phyloP scores from a whole-genome alignment of 208 protist species.

The Trypanosoma brucei region DNA sequence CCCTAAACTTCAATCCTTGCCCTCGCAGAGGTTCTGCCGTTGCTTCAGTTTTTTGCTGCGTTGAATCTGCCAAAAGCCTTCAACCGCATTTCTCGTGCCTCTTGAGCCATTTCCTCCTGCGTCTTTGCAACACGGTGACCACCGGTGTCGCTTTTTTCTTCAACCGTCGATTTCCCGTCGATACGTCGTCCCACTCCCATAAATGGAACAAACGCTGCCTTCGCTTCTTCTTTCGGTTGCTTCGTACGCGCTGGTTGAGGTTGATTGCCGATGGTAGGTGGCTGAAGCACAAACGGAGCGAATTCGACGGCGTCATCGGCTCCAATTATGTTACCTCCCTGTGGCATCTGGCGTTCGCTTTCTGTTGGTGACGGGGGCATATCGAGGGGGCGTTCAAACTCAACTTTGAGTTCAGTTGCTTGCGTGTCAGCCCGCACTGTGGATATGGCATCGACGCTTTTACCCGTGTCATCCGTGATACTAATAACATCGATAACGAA shows the following conservation, averaged over 20 bases:
- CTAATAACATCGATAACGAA: slow-evolving; percentile 89
- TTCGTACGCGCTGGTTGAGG: neutral
- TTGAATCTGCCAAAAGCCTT: slow-evolving; percentile 26
- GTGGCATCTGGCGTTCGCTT: slow-evolving; percentile 12
- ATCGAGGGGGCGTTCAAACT: slow-evolving; percentile 91
- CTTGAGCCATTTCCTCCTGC: slow-evolving; percentile 15
- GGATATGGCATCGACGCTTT: slow-evolving; percentile 70
- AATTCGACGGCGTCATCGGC: slow-evolving; percentile 47
- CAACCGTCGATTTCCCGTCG: slow-evolving; percentile 4
- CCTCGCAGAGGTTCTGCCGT: too few species aligned
- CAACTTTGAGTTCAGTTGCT: slow-evolving; percentile 90
- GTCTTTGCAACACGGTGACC: slow-evolving; percentile 10
- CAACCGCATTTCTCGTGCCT: slow-evolving; percentile 35
- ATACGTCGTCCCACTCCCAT: slow-evolving; percentile 17
- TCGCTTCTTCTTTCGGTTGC: slow-evolving; percentile 5
- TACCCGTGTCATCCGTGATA: slow-evolving; percentile 46
- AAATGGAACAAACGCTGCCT: slow-evolving; percentile 21
- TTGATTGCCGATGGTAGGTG: slow-evolving; percentile 37
- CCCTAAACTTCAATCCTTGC: too few species aligned
- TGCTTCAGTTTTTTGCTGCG: slow-evolving; percentile 1
- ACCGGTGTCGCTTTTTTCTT: neutral
- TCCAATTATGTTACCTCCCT: slow-evolving; percentile 57
- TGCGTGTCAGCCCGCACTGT: slow-evolving; percentile 84
- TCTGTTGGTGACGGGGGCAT: slow-evolving; percentile 72
- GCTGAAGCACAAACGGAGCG: slow-evolving; percentile 50